Conservation (phyloP, 441 rosid genomes). For the Metrosideros polymorpha region DNA sequence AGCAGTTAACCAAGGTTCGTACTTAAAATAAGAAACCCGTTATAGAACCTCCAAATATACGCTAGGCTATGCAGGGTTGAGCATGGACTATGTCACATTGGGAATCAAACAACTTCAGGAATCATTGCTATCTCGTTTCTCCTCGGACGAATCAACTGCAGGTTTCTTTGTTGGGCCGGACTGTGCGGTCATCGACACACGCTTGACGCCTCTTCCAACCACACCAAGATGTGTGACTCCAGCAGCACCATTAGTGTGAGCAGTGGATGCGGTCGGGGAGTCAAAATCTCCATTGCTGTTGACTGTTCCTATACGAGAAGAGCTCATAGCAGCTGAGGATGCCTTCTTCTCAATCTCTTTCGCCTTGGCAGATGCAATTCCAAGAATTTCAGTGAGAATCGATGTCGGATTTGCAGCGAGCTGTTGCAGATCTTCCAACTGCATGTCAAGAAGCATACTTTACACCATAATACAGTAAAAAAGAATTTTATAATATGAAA, state of each 20-base stretch:
- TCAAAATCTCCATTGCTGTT: constrained; percentile 38
- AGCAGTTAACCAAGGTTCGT: neutral
- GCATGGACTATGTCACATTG: neutral
- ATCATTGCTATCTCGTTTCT: constrained; percentile 34
- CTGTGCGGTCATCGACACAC: constrained; percentile 49
- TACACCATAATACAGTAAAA: neutral
- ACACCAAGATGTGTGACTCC: constrained; percentile 77
- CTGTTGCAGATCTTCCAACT: constrained; percentile 94
- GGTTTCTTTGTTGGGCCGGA: constrained; percentile 57
- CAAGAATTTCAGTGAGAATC: constrained; percentile 64
- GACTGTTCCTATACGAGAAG: constrained; percentile 51
- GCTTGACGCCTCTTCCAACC: constrained; percentile 92
- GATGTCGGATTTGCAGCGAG: constrained; percentile 52
- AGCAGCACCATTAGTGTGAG: constrained; percentile 51
- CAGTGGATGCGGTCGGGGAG: constrained; percentile 65
- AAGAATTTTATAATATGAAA: neutral
- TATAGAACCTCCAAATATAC: neutral
- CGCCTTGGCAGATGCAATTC: constrained; percentile 43
- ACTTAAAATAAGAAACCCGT: neutral
- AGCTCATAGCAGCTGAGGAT: constrained; percentile 29
- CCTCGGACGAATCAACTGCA: constrained; percentile 24
- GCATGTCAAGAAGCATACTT: constrained; percentile 13
- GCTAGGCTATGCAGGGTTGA: neutral
- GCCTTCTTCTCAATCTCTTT: constrained; percentile 29
- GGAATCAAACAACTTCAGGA: constrained; percentile 11